Evolutionary conservation across 441 rosid genomes (phyloP), one percentile per base, ranked within the genome.

Genomic region (Pelargonium australe): DNA sequence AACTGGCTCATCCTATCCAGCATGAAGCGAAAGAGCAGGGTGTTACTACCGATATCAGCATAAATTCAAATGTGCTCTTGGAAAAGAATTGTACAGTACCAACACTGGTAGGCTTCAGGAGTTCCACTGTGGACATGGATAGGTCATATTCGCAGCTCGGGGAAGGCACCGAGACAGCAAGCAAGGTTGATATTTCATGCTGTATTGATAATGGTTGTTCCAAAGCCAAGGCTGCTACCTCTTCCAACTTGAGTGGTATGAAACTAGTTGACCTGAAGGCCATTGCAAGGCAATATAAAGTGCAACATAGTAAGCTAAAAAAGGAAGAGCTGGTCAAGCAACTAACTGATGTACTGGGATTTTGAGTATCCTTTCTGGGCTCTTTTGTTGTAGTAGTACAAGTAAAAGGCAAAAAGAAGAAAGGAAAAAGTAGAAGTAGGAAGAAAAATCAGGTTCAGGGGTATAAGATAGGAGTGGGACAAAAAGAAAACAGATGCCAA

Each of bases 261-360:
- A 63, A 55, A 37, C 14, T 73, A 25, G 60, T 20, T 12, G 77
- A 74, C 31, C 73, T 74, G 43, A 69, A 63, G 65, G 77, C 73
- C 69, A 69, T 74, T 31, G 77, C 77, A 28, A 74, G 67, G 66
- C 58, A 57, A 37, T 28, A 60, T 44, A 74, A 69, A 61, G 37
- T 74, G 34, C 37, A 17, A 31, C 12, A 47, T 64, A 44, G 49
- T 47, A 65, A 47, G 62, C 73, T 74, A 14, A 45, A 11, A 31
- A 74, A 69, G 34, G 65, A 60, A 43, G 14, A 20, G 57, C 55
- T 74, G 62, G 73, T 74, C 25, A 72, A 74, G 49, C 65, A 60
- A 58, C 70, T 74, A 64, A 64, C 66, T n/a, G 65, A 47, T 12
- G n/a, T n/a, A 61, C 64, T 61, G 40, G 13, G 64, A 20, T 61